phyloP scores from a whole-genome alignment of 257 asterid species.

The Lavandula angustifolia region DNA sequence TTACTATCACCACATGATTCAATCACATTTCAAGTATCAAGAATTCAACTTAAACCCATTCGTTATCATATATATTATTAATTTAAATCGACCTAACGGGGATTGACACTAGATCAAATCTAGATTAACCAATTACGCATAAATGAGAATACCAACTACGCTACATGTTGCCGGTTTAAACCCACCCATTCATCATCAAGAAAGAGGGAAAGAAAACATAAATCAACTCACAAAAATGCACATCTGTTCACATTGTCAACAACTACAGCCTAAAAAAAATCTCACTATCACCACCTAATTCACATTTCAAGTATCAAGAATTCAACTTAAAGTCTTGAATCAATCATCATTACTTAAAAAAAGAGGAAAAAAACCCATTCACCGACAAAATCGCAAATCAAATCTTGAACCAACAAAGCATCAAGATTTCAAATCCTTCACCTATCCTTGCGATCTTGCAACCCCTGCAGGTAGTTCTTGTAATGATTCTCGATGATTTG shows the following conservation, averaged over 20 bases:
- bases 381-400: not conserved
- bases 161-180: no score
- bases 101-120: no score
- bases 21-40: not conserved
- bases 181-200: no score
- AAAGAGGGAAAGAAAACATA: no score
- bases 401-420: conserved; percentile 7
- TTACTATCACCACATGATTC: not conserved
- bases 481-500: conserved; percentile 95
- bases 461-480: conserved; percentile 82
- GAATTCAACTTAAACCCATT: conserved; percentile 8
- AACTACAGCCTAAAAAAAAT: not conserved
- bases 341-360: conserved; percentile 10
- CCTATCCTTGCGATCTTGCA: conserved; percentile 97
- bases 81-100: no score
- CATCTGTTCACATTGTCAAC: conserved; percentile 14
- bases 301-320: conserved; percentile 4
- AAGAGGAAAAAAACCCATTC: not conserved
- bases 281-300: not conserved
- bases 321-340: conserved; percentile 11
- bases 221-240: conserved; percentile 9
- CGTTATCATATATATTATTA: no score
- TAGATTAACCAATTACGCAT: no score
- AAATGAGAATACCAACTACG: no score
- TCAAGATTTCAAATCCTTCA: conserved; percentile 30